Evolutionary conservation across 208 protist genomes (phyloP), one percentile per base, ranked within the genome.

Genomic region (Crithidia thermophila): DNA sequence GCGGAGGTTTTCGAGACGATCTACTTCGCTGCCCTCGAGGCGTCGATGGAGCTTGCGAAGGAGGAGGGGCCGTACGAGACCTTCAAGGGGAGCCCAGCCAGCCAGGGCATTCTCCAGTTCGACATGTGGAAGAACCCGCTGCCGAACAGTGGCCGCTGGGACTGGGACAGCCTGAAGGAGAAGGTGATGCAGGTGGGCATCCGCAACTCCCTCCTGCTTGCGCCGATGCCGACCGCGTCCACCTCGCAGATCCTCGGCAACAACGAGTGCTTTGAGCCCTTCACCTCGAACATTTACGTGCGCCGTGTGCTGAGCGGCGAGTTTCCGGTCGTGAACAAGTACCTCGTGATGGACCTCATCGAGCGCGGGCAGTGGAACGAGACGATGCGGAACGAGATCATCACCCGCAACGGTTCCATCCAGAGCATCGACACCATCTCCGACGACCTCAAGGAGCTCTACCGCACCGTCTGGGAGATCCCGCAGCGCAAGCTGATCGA

Each of bases 261-360:
- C 88, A 99, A 99, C 81, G 99, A 99, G 90, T 99, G 98, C 85
- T 98, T 99, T 74, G 99, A 99, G 83, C 98, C 99, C 36, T 99
- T 99, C 88, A 99, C 98, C 7, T 98, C 93, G 25, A 99, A 99
- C 86, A 98, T 99, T 61, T 99, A 99, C 87, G 84, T 95, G 16
- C 92, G 98, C 55, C 93, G 98, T 42, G 97, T 99, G 30, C 87
- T 99, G 30, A 98, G 97, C 39, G 99, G 99, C 43, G 98, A 99
- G 87, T 99, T 99, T 75, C 96, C 97, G 21, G 87, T 99, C 25
- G 96, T 99, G 52, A 99, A 99, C 93, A 97, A 98, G 71, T 98
- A 99, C 82, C 85, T 99, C 23, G 88, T 99, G 14, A 85, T 82
- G 45, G 98, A 99, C 73, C 94, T 99, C 49, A 97, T 98, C 46